These are phyloP conservation scores for Clitopilus hobsonii DNA, from an alignment of 768 basidiomycete species.

Conservation along the genomic window DNA sequence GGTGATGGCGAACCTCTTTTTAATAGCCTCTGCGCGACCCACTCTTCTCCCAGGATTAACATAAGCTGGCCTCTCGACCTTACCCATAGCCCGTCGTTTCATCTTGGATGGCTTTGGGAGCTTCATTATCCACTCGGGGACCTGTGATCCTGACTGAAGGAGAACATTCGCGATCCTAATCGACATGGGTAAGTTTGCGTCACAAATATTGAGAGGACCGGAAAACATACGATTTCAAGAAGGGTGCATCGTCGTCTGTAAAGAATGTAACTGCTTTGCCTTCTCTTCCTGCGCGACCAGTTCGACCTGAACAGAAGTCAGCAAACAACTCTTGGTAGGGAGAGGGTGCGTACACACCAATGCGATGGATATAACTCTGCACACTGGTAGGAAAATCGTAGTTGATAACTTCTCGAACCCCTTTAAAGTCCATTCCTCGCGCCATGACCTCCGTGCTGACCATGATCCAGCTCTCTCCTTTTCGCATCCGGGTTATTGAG, in stretches of 20 bases:
- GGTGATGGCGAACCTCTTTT: slow-evolving; percentile 49
- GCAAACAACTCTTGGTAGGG: neutral
- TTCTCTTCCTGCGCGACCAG: slow-evolving; percentile 88
- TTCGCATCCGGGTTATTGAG: slow-evolving; percentile 77
- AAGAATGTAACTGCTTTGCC: slow-evolving; percentile 96
- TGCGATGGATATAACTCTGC: slow-evolving; percentile 94
- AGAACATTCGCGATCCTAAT: slow-evolving; percentile 93
- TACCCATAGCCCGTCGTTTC: slow-evolving; percentile 82
- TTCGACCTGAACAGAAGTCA: slow-evolving; percentile 58
- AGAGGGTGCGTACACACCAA: slow-evolving; percentile 43
- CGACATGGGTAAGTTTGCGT: slow-evolving; percentile 1
- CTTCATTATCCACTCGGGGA: slow-evolving; percentile 94
- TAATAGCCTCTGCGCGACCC: slow-evolving; percentile 66
- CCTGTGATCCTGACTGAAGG: slow-evolving; percentile 82
- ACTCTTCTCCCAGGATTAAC: slow-evolving; percentile 69
- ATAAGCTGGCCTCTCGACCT: slow-evolving; percentile 70
- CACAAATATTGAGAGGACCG: neutral
- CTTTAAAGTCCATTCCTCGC: slow-evolving; percentile 97
- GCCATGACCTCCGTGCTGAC: slow-evolving; percentile 97
- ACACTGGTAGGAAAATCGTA: slow-evolving; percentile 96
- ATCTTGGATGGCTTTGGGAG: slow-evolving; percentile 92
- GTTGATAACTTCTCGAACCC: slow-evolving; percentile 90
- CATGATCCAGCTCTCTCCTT: slow-evolving; percentile 91
- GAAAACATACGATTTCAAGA: slow-evolving; percentile 76
- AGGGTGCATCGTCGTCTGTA: slow-evolving; percentile 88